Base-by-base conservation (phyloP, 257 asterid species). In the Solanum piurae region DNA sequence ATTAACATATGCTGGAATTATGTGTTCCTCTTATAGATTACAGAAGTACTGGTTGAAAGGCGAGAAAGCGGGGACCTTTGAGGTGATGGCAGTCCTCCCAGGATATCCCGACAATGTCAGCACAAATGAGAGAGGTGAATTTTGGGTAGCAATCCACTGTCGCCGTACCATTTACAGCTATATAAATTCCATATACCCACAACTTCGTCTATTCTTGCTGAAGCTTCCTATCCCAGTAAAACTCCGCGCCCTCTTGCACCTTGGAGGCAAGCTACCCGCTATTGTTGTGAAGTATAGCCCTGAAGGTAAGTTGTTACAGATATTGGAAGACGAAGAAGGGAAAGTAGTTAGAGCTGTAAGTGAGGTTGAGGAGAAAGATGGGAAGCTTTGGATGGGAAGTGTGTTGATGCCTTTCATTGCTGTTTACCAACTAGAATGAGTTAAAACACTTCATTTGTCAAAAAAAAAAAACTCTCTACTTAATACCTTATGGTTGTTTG, bases 371-470 rank as follows among this genome's bases (percentile, higher is more conserved):
- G 99, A 97, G 93, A 93, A 55, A 88, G 95, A 95, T 69, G 98
- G 99, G 64, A 94, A 94, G 91, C 97, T 97, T 83, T 97, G 98
- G 99, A 92, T 97, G 46, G 99, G 98, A 33, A 97, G 98, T 42
- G 99, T 97, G n/a, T 90, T 97, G 91, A 94, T 94, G 98, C 90
- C 96, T 27, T 95, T 90, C 85, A 87, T 96, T 36, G 98, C 97
- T 20, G 98, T 96, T 91, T 96, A 94, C 86, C 83, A 92, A 55
- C 88, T 95, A 58, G 91, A 91, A 42, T 69, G 85, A 80, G 7
- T 60, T 79, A 79, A 12, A 25, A 25, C 16, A 44, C 64, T 79
- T 79, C 8, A 8, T 21, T n/a, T 36, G 2, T 14, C 13, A 25
- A 79, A 27, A 46, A 44, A 42, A 42, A 12, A 6, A 25, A 7